Evolutionary conservation across 768 basidiomycete species (phyloP).

Genomic region (Mrakia frigida): DNA sequence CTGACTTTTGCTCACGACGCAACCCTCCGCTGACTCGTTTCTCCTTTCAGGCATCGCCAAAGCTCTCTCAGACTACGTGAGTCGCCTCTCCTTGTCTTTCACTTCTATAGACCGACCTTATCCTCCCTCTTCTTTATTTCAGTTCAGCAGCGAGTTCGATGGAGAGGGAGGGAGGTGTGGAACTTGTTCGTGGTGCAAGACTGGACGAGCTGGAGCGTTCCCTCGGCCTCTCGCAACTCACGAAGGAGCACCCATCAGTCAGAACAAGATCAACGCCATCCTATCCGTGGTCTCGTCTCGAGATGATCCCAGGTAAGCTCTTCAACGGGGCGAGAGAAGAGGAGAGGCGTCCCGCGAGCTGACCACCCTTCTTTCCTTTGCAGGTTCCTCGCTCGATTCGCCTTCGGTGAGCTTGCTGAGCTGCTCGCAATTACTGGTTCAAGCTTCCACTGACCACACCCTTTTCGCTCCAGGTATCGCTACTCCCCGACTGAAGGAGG

Average conservation of each 20-base stretch:
- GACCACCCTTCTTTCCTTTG: background rate
- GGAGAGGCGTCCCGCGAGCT: background rate
- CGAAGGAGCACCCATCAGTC: background rate
- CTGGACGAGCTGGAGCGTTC: background rate
- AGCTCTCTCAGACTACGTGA: slow-evolving; percentile 49
- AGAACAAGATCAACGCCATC: background rate
- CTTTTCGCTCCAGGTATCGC: background rate
- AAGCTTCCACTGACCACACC: background rate
- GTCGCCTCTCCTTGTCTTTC: slow-evolving; percentile 39
- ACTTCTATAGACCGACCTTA: no score
- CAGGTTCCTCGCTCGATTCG: slow-evolving; percentile 4
- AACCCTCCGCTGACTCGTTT: background rate
- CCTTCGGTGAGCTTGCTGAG: background rate
- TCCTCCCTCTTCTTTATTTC: background rate
- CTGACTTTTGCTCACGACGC: background rate
- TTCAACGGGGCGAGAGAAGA: background rate
- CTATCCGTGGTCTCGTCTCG: background rate
- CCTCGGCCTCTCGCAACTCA: background rate
- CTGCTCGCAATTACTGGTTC: fast-evolving
- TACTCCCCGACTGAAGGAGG: background rate
- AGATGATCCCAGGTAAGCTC: background rate
- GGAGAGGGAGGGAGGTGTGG: background rate
- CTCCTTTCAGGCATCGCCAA: slow-evolving; percentile 47
- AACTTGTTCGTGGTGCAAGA: background rate
- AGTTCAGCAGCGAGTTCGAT: background rate